phyloP scores from a whole-genome alignment of 768 basidiomycete genomes.

The Asterophora parasitica region DNA sequence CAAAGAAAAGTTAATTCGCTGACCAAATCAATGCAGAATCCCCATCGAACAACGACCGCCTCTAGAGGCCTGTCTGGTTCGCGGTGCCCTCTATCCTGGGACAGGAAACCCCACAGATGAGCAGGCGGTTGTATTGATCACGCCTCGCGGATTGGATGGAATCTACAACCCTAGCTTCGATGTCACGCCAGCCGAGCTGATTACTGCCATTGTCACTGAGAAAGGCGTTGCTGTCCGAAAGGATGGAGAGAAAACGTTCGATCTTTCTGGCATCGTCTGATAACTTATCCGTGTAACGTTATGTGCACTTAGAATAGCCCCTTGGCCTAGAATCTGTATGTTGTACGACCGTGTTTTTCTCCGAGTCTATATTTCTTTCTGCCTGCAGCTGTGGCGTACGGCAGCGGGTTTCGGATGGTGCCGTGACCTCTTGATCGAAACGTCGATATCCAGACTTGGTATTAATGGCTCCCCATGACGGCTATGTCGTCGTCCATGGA shows the following conservation, averaged over 20 bases:
- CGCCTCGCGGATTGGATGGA: conserved; percentile 57
- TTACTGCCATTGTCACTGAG: conserved; percentile 94
- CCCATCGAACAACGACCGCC: conserved; percentile 91
- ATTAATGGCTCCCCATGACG: conserved; percentile 12
- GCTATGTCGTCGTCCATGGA: conserved; percentile 65
- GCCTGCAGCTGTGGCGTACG: neutral
- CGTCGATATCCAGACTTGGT: too few relatives aligned
- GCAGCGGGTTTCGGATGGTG: neutral
- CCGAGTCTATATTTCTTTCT: too few relatives aligned
- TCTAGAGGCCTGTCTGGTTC: conserved; percentile 83
- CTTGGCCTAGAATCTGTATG: too few relatives aligned
- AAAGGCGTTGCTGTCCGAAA: conserved; percentile 82
- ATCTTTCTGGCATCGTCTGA: conserved; percentile 56
- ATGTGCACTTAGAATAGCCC: too few relatives aligned
- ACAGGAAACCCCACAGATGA: conserved; percentile 37
- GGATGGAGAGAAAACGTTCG: conserved; percentile 53
- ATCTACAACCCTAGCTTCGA: conserved; percentile 96
- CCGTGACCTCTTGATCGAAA: neutral
- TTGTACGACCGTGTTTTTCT: too few relatives aligned
- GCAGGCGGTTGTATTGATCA: conserved; percentile 81
- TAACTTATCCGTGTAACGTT: neutral
- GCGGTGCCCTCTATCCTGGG: conserved; percentile 70
- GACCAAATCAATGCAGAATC: conserved; percentile 40
- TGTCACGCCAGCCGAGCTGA: conserved; percentile 90
- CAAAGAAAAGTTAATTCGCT: neutral